Evolutionary conservation across 1,139 yeast species (phyloP).

Genomic region (Saccharomyces uvarum): DNA sequence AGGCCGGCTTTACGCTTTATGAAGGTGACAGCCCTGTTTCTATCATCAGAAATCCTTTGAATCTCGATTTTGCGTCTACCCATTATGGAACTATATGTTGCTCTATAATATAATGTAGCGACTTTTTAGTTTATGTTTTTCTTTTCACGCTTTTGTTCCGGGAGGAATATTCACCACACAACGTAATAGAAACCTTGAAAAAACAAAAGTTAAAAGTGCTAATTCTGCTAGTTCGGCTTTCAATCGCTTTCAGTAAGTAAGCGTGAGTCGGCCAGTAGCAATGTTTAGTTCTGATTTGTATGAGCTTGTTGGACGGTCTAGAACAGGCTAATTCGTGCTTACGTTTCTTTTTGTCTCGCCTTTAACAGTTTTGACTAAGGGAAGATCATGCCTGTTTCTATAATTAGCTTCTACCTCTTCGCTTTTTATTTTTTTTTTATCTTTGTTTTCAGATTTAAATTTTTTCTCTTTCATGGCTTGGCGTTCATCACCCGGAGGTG

Average conservation of each 20-base stretch:
- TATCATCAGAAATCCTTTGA: conserved; percentile 81
- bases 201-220: not conserved
- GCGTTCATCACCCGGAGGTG: not conserved
- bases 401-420: not conserved
- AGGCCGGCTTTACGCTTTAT: conserved; percentile 91
- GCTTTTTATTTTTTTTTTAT: not conserved
- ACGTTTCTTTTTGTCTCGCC: not conserved
- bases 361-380: not conserved
- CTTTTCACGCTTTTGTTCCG: not conserved
- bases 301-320: not conserved
- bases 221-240: not conserved
- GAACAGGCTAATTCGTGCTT: not conserved
- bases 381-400: not conserved
- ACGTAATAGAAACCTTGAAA: not conserved
- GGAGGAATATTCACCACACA: not conserved
- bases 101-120: not conserved
- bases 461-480: not conserved
- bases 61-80: conserved; percentile 96
- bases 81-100: conserved; percentile 39
- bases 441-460: not conserved
- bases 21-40: conserved; percentile 83
- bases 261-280: not conserved
- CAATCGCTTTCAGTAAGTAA: not conserved
- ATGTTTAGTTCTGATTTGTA: not conserved
- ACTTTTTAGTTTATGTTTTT: not conserved